Base-by-base conservation (phyloP, 2,329 filamentous ascomycete genomes). In the Alternaria sp. region DNA sequence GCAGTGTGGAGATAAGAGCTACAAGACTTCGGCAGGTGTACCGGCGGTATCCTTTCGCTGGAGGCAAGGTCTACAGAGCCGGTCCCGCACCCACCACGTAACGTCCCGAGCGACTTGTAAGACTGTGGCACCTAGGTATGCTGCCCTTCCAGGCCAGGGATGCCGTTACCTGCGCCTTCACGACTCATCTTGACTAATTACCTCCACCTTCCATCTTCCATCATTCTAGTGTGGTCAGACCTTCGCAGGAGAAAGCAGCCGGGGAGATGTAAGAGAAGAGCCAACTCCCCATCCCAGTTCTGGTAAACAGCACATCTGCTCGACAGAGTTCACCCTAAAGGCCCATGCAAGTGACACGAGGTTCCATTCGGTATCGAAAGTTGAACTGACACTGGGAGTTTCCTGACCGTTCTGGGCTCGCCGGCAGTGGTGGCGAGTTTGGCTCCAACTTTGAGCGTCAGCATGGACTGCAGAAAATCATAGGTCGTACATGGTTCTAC, bases 391-490 rank as follows among this genome's bases (percentile, higher is more conserved):
- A 20, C 15, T 58, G 14, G 41, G 44, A 8, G 28, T 33, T 20
- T 60, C 33, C 11, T 47, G 47, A 41, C 20, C 37, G 14, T 41
- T 50, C 6, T 37, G 23, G 26, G 26, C 55, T 14, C 30, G 41
- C 33, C 21, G n/a, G 18, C 28, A 21, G 20, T 44, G n/a, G 47
- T 46, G 47, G 18, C 12, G n/a, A 53, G 11, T 26, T 28, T 51
- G 25, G 14, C 33, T 25, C 30, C 23, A 37, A 56, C 43, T 12
- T 26, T 10, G 45, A 55, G 14, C 49, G 46, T 58, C 59, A 64
- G 61, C 56, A 56, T 49, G 46, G 21, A 53, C 25, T 55, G 58
- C 54, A 20, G 20, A 26, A 46, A 26, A 55, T 51, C 46, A 37
- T 26, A 28, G 25, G 26, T 33, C 15, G 44, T 46, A 54, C 54